Conservation (phyloP, 116 monocot genomes). For the Iris pallida region DNA sequence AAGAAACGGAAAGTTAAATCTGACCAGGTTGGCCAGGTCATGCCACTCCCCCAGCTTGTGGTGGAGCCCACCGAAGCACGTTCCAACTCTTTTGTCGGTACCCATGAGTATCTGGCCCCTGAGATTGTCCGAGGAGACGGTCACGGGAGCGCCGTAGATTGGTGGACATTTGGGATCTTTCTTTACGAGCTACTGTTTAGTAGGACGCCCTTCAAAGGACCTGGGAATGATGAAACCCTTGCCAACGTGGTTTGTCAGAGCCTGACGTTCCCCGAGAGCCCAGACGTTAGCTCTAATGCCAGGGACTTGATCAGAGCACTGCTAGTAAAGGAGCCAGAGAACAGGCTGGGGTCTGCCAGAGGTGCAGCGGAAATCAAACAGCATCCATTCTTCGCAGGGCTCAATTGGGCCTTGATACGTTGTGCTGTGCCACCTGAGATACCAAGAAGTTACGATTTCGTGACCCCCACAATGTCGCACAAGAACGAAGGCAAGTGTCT, state of each 20-base stretch:
- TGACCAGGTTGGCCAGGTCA: slow-evolving; percentile 8
- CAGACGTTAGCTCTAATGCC: slow-evolving; percentile 52
- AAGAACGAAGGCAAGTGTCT: slow-evolving; percentile 61
- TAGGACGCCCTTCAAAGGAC: slow-evolving; percentile 82
- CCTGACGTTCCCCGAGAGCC: slow-evolving; percentile 62
- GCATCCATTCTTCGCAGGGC: slow-evolving; percentile 71
- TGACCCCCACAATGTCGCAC: slow-evolving; percentile 19
- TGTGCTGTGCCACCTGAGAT: slow-evolving; percentile 68
- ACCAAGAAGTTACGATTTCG: slow-evolving; percentile 24
- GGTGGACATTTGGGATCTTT: slow-evolving; percentile 93
- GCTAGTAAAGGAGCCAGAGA: slow-evolving; percentile 82
- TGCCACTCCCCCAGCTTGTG: slow-evolving; percentile 58
- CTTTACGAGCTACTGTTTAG: slow-evolving; percentile 80
- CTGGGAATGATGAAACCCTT: slow-evolving; percentile 72
- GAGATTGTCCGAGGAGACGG: slow-evolving; percentile 94
- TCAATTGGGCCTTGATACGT: slow-evolving; percentile 85
- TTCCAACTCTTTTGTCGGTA: slow-evolving; percentile 90
- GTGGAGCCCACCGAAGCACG: slow-evolving; percentile 81
- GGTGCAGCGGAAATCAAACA: slow-evolving; percentile 92
- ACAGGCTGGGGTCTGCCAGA: slow-evolving; percentile 62
- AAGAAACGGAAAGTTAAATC: slow-evolving; percentile 30
- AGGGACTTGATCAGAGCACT: slow-evolving; percentile 64
- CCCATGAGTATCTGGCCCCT: slow-evolving; percentile 89
- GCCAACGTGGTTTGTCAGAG: slow-evolving; percentile 67
- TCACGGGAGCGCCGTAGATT: slow-evolving; percentile 87